Evolutionary conservation across 495 filamentous ascomycete species (phyloP).

Genomic region (Hypoxylon cercidicola): DNA sequence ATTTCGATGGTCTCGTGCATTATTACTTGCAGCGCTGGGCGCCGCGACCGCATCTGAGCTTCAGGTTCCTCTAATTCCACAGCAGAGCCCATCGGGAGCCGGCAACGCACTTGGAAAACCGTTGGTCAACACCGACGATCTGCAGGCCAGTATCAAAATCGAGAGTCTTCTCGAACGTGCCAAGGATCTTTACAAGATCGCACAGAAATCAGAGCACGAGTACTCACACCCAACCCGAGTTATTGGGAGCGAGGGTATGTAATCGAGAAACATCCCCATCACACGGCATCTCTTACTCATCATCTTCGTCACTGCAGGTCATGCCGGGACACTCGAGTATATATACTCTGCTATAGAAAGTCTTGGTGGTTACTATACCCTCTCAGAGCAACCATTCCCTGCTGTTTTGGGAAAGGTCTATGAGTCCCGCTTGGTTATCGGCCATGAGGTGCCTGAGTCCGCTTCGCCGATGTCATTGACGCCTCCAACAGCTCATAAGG

Average conservation of each 20-base stretch:
- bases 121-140: conserved; percentile 60
- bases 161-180: conserved; percentile 64
- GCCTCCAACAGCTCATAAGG: conserved; percentile 65
- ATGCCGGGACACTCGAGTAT: conserved; percentile 68
- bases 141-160: conserved; percentile 64
- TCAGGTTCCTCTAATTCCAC: conserved; percentile 30
- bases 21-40: conserved; percentile 28
- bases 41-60: conserved; percentile 26
- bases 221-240: conserved; percentile 72
- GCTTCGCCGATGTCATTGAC: conserved; percentile 68
- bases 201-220: conserved; percentile 61
- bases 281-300: conserved; percentile 25
- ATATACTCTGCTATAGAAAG: conserved; percentile 61
- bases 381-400: conserved; percentile 67
- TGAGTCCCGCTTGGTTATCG: conserved; percentile 66
- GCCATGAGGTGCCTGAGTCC: conserved; percentile 59
- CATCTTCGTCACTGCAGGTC: conserved; percentile 52
- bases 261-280: background rate
- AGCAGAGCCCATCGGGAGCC: conserved; percentile 13
- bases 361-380: conserved; percentile 67
- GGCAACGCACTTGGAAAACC: conserved; percentile 43
- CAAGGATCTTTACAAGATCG: conserved; percentile 65
- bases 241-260: conserved; percentile 68
- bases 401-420: conserved; percentile 68
- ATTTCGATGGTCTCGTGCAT: conserved; percentile 15